Evolutionary conservation across 331 rosid genomes (phyloP).

Genomic region (Erythrophleum ivorense): DNA sequence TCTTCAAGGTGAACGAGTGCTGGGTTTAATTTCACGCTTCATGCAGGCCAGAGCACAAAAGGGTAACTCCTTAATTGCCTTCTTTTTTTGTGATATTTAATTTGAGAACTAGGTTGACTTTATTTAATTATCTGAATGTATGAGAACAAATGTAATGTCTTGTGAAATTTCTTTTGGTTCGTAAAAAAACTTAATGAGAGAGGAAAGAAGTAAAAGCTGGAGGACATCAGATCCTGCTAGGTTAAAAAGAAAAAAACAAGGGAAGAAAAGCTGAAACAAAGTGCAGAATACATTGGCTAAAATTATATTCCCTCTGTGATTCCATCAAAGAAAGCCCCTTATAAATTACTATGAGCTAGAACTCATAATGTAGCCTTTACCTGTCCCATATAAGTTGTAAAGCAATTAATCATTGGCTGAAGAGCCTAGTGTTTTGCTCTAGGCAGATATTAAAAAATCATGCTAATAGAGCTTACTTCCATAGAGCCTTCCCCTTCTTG

Average conservation of each 20-base stretch:
- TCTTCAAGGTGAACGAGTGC: conserved; percentile 87
- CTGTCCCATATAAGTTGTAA: not conserved
- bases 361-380: not conserved
- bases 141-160: conserved; percentile 11
- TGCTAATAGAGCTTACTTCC: conserved; percentile 9
- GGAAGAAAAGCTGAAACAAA: conserved; percentile 11
- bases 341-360: conserved; percentile 13
- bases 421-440: not conserved
- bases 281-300: not conserved
- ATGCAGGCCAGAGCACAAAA: conserved; percentile 86
- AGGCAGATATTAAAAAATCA: not conserved
- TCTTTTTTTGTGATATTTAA: not conserved
- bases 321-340: conserved; percentile 21
- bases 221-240: not conserved
- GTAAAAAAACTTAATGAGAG: conserved; percentile 1
- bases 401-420: conserved; percentile 4
- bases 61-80: conserved; percentile 55
- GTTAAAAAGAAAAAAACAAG: not conserved
- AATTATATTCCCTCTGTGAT: not conserved
- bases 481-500: conserved; percentile 15
- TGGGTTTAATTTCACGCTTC: conserved; percentile 88
- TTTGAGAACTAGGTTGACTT: conserved; percentile 32
- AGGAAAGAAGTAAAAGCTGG: not conserved
- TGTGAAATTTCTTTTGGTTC: not conserved
- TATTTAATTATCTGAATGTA: conserved; percentile 11